Conservation (phyloP, 352 stramenopile species). For the Chrysophaeum taylorii region DNA sequence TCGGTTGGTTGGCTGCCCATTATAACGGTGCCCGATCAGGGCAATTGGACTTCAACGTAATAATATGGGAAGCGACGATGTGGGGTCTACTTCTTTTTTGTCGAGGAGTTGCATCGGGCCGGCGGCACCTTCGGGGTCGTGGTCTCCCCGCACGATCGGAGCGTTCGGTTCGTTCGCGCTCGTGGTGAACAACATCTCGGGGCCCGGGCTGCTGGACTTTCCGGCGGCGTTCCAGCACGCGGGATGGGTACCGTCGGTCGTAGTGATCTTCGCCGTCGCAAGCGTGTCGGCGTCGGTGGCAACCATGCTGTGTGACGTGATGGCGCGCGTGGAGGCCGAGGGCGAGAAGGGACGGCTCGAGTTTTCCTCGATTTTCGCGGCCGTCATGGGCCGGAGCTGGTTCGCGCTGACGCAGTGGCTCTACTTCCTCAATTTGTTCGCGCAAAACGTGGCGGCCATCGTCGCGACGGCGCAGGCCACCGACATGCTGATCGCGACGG, state of each 20-base stretch:
- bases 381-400: not conserved
- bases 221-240: constrained; percentile 41
- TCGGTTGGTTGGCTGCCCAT: too few species aligned
- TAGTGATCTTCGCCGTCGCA: constrained; percentile 38
- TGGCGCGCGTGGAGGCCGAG: too few species aligned
- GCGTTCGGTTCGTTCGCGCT: constrained; percentile 38
- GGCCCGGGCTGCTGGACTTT: constrained; percentile 45
- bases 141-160: too few species aligned
- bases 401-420: constrained; percentile 16
- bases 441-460: constrained; percentile 20
- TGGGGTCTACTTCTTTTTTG: too few species aligned
- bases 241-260: constrained; percentile 38
- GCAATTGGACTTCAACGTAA: too few species aligned
- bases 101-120: too few species aligned
- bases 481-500: constrained; percentile 17
- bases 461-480: constrained; percentile 21
- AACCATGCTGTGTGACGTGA: constrained; percentile 12
- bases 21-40: too few species aligned
- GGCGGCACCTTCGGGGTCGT: too few species aligned
- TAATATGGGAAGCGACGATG: too few species aligned
- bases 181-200: constrained; percentile 43
- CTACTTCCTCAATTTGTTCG: constrained; percentile 19
- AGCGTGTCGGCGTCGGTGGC: constrained; percentile 29
- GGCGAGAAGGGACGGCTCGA: constrained; percentile 13
- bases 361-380: constrained; percentile 12